Evolutionary conservation across 495 filamentous ascomycete species (phyloP).

Genomic region (Penicillium goetzii): DNA sequence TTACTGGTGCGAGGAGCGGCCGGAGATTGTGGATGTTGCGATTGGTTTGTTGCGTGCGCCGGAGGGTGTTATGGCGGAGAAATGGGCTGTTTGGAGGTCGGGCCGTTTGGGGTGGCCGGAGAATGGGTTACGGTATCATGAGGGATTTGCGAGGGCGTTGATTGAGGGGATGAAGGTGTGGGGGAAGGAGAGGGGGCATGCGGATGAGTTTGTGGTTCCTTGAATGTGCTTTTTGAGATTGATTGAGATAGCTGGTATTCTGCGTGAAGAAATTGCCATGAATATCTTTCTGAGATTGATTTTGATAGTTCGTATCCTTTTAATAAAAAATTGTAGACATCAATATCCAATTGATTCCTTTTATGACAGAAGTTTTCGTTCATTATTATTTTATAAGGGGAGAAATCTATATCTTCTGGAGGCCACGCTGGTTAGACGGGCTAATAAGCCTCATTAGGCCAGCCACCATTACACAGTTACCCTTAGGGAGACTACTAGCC

Average conservation of each 20-base stretch:
- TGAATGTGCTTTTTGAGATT: too few relatives aligned
- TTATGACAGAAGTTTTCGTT: too few relatives aligned
- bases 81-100: slow-evolving; percentile 43
- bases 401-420: too few relatives aligned
- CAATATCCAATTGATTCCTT: too few relatives aligned
- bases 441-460: too few relatives aligned
- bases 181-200: slow-evolving; percentile 23
- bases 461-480: too few relatives aligned
- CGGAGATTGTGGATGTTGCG: slow-evolving; percentile 53
- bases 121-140: slow-evolving; percentile 39
- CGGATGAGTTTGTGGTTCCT: slow-evolving; percentile 24
- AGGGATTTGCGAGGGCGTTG: slow-evolving; percentile 32
- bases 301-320: not conserved
- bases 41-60: slow-evolving; percentile 52
- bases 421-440: too few relatives aligned
- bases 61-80: slow-evolving; percentile 54
- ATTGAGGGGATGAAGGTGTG: slow-evolving; percentile 37
- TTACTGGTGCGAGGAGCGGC: slow-evolving; percentile 45
- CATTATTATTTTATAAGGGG: too few relatives aligned
- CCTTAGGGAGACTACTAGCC: too few relatives aligned
- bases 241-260: too few relatives aligned
- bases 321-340: not conserved
- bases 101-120: slow-evolving; percentile 30
- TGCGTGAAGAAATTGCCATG: too few relatives aligned
- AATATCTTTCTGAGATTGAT: not conserved